Base-by-base conservation (phyloP, 169 alveolate genomes). In the Amoebophrya sp. region DNA sequence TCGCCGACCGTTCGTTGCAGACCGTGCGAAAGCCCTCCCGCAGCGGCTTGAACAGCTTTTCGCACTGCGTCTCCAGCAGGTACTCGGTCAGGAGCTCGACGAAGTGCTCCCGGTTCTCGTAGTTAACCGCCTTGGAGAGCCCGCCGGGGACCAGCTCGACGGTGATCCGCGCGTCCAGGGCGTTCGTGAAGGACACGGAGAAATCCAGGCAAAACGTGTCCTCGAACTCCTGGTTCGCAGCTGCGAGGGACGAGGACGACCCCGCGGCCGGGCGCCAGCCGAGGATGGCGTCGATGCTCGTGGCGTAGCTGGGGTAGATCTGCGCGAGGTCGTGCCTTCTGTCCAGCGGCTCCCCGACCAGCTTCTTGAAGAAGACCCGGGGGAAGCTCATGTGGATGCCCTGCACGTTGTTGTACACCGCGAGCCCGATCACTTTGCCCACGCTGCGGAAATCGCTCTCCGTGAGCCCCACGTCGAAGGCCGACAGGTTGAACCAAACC, bases 381-480 rank as follows among this genome's bases (percentile, higher is more conserved):
- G 98, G 98, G 41, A 97, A 95, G 23, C 23, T 58, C 78, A 58
- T 2, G 91, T 96, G 95, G 0, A 96, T 92, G 93, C 95, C 98
- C 67, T 96, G 91, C 42, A 95, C 93, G 42, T 93, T 91, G 91
- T 97, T 97, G 92, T 94, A 97, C 31, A 96, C 95, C 0, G 98
- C 98, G n/a, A 97, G 91, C 38, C 98, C 98, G 89, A 97, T 88
- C 10, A 97, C 88, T 29, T 92, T 92, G 39, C 98, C 98, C 38
- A 96, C 93, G 50, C 95, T 90, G 91, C 95, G 97, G 92, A 95
- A 97, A 45, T 95, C 95, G 10, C 96, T 92, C 23, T 93, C 94
- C 16, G 93, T 90, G 78, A 58, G 78, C 5, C 78, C 78, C 26
- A 58, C 78, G 69, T 96, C 98, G 88, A 94, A 93, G 31, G 97